Evolutionary conservation across 805 yeast species (phyloP), one percentile per base, ranked within the genome.

Genomic region (Saturnispora besseyi): DNA sequence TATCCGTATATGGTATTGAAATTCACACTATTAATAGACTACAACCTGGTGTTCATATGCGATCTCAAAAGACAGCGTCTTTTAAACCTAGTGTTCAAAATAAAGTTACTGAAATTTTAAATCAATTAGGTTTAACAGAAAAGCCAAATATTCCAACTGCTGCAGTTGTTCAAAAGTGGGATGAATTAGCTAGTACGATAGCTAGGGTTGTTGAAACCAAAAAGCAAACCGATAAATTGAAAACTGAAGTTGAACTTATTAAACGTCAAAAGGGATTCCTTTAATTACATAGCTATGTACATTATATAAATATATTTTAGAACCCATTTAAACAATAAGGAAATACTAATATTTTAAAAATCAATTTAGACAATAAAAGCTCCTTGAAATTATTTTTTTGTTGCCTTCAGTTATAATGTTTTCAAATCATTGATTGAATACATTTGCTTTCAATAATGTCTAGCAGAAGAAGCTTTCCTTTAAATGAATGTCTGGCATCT

Each of bases 131-230:
- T 3, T 67, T 93, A 9, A 84, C 96, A 0, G 68, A 81, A 4
- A 82, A 84, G 56, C 98, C 98, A 0, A 82, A 82, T 2, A 83
- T 93, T 83, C 91, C 96, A 4, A 86, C 98, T 0, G 79, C 83
- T 33, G 79, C 74, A 47, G 88, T 90, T 1, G 78, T 87, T 66
- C 74, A 81, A 6, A 80, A 79, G 59, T 89, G 84, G 61, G 97
- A 91, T 58, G 79, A 79, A 50, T 66, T 93, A 47, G 73, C 85
- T 45, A 81, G 82, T 55, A 71, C 82, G 0, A 85, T 87, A 30
- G 81, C 80, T 11, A 76, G 83, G 2, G 69, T 91, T 54, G 71
- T 90, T 49, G 98, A 93, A 49, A 72, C 90, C 13, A 91, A 91
- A 68, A 84, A 80, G 62, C 95, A 87, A 50, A 79, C 80, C 21